Evolutionary conservation across 2,329 filamentous ascomycete species (phyloP).

Genomic region (Penicillium janthinellum): DNA sequence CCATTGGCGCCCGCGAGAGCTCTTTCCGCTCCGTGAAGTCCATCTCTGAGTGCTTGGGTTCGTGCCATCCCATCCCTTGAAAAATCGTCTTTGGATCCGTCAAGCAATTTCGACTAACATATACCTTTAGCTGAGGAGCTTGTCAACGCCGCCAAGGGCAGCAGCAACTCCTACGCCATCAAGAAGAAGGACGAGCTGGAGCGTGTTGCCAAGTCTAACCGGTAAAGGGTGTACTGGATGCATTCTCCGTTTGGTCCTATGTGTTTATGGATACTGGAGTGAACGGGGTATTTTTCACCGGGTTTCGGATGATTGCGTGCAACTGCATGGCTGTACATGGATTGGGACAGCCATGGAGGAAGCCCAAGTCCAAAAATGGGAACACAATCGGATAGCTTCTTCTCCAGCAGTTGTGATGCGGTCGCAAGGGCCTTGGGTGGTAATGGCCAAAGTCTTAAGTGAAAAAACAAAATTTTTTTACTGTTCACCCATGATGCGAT

Average conservation of each 20-base stretch:
- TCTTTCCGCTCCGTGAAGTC: constrained; percentile 98
- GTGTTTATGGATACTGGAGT: constrained; percentile 44
- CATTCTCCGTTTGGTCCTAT: constrained; percentile 44
- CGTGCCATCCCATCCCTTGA: neutral
- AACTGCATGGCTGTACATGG: constrained; percentile 46
- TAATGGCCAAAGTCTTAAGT: constrained; percentile 30
- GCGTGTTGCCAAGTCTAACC: constrained; percentile 99
- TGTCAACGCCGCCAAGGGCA: constrained; percentile 99
- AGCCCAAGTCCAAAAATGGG: constrained; percentile 41
- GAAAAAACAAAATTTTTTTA: constrained; percentile 29
- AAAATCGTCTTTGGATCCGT: neutral
- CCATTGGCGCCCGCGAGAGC: constrained; percentile 97
- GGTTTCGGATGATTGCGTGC: constrained; percentile 46
- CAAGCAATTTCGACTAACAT: neutral
- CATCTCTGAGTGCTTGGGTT: constrained; percentile 71
- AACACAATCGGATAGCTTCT: constrained; percentile 43
- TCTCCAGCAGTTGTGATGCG: constrained; percentile 46
- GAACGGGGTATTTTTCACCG: constrained; percentile 43
- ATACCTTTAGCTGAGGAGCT: constrained; percentile 78
- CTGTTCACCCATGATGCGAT: constrained; percentile 11
- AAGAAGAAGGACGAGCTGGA: constrained; percentile 99
- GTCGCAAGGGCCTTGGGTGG: constrained; percentile 39
- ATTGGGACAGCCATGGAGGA: constrained; percentile 40
- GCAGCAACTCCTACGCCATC: constrained; percentile 99
- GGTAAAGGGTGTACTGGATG: constrained; percentile 68